Percentiles rank a stretch among this genome's conserved stretches.
Conservation (phyloP, 2,329 filamentous ascomycete species). For the Fonsecaea multimorphosa region DNA sequence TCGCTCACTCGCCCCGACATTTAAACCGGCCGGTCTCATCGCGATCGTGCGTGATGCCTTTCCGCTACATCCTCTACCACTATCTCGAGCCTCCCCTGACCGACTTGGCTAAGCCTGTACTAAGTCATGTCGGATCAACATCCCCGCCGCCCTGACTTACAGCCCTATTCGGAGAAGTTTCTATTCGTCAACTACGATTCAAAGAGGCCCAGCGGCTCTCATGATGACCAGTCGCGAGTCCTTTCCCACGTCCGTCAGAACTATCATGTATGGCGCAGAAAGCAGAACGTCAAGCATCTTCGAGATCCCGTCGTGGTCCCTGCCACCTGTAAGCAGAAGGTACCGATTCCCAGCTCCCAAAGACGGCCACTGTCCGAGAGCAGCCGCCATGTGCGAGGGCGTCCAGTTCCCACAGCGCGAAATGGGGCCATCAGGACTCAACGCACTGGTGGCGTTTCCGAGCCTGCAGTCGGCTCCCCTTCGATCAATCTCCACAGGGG, state of each 20-base stretch:
- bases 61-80: not conserved
- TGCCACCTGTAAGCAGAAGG: not conserved
- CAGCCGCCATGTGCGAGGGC: not conserved
- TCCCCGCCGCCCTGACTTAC: not conserved
- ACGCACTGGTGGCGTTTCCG: not conserved
- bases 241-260: constrained; percentile 12
- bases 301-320: not conserved
- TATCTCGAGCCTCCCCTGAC: not conserved
- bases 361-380: not conserved
- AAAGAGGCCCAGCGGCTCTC: not conserved
- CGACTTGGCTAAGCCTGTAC: not conserved
- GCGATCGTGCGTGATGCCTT: not conserved
- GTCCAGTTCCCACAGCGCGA: not conserved
- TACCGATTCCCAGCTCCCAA: not conserved
- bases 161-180: constrained; percentile 3
- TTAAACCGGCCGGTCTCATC: not conserved
- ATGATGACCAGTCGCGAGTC: constrained; percentile 1
- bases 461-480: not conserved
- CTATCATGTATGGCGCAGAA: constrained; percentile 3
- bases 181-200: constrained; percentile 11
- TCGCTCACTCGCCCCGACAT: not conserved
- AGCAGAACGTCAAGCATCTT: not conserved
- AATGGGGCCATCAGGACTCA: not conserved
- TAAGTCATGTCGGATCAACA: not conserved
- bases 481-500: not conserved